Percentiles rank a stretch among this genome's conserved stretches.
These are phyloP conservation scores for Leucocoprinus sp. DNA, from an alignment of 768 basidiomycete genomes.

Conservation along the genomic window DNA sequence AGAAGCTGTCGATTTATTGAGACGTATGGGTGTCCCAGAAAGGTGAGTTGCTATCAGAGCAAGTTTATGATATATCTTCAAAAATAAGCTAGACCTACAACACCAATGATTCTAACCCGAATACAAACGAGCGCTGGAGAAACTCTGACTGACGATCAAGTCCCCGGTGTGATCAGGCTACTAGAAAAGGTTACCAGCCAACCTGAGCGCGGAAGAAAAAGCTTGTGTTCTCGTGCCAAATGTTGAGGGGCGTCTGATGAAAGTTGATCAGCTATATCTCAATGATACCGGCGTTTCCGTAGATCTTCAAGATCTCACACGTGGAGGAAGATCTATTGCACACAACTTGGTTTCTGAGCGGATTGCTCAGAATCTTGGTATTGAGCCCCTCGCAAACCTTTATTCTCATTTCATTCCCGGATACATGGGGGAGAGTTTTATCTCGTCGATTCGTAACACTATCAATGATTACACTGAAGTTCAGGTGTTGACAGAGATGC, in stretches of 20 bases:
- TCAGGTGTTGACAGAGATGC: slow-evolving; percentile 40
- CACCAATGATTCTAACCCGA: slow-evolving; percentile 19
- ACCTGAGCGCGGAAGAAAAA: slow-evolving; percentile 14
- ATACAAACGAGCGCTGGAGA: slow-evolving; percentile 12
- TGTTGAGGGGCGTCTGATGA: slow-evolving; percentile 17
- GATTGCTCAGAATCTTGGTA: slow-evolving; percentile 14
- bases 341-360: slow-evolving; percentile 24
- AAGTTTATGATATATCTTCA: not conserved
- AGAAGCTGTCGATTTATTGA: slow-evolving; percentile 17
- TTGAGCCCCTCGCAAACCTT: slow-evolving; percentile 21
- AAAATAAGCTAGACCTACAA: slow-evolving; percentile 22
- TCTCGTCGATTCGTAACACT: slow-evolving; percentile 33
- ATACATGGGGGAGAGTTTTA: slow-evolving; percentile 37
- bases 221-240: slow-evolving; percentile 29
- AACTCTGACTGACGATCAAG: not conserved
- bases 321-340: slow-evolving; percentile 16
- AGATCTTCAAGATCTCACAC: slow-evolving; percentile 13
- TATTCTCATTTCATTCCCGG: slow-evolving; percentile 19
- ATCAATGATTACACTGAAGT: slow-evolving; percentile 33
- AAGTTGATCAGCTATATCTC: slow-evolving; percentile 24
- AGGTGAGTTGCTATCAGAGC: slow-evolving; percentile 18
- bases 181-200: not conserved
- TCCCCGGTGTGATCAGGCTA: not conserved
- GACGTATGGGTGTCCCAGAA: slow-evolving; percentile 31
- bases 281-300: slow-evolving; percentile 33